Evolutionary conservation across 495 filamentous ascomycete species (phyloP).

Genomic region (Annulohypoxylon maeteangense): DNA sequence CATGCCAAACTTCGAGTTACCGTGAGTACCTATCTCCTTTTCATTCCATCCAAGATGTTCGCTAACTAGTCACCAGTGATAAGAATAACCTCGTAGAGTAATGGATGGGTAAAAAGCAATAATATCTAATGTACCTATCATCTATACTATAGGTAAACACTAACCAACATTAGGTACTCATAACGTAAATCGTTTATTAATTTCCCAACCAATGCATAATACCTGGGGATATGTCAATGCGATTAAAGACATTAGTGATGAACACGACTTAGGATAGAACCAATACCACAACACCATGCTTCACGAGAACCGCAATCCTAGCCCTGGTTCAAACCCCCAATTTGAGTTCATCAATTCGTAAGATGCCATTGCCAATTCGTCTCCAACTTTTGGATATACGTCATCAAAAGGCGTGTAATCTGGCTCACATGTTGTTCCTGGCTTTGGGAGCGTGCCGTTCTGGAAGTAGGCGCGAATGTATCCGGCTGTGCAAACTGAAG

Average conservation of each 20-base stretch:
- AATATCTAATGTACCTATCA: not conserved
- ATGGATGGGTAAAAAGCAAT: not conserved
- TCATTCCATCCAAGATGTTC: not conserved
- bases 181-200: not conserved
- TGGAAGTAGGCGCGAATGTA: slow-evolving; percentile 52
- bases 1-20: slow-evolving; percentile 57
- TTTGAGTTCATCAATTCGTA: slow-evolving; percentile 23
- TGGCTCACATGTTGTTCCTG: slow-evolving; percentile 47
- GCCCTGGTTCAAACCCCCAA: slow-evolving; percentile 15
- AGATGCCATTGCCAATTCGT: slow-evolving; percentile 31
- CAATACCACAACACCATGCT: not conserved
- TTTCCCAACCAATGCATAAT: too few species aligned
- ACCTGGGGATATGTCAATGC: too few species aligned
- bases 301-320: not conserved
- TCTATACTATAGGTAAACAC: not conserved
- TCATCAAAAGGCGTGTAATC: slow-evolving; percentile 45
- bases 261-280: not conserved
- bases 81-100: slow-evolving; percentile 51
- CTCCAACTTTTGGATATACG: not conserved
- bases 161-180: not conserved
- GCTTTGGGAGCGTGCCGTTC: slow-evolving; percentile 46
- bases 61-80: slow-evolving; percentile 33
- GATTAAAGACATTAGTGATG: not conserved
- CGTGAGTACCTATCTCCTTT: slow-evolving; percentile 42
- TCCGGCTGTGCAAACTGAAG: slow-evolving; percentile 49